Evolutionary conservation across 169 alveolate species (phyloP), one percentile per base, ranked within the genome.

Genomic region (Theileria parva): DNA sequence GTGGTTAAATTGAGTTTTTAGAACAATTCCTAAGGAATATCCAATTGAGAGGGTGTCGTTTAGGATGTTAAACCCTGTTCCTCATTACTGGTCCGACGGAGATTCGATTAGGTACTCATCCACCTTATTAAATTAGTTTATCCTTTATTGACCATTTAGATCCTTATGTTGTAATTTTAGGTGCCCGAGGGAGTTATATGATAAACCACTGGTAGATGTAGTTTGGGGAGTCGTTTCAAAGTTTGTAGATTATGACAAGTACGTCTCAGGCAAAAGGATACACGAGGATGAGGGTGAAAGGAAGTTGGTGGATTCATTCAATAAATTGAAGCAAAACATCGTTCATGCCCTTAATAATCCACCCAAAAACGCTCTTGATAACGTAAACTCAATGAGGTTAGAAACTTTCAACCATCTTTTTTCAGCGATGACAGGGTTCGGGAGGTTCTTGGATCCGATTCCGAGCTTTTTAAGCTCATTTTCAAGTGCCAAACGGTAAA

Each of bases 1-100:
- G 53, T 44, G 53, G 53, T 44, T 13, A 60, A 44, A 23, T 66
- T 37, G 30, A 37, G 15, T 37, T n/a, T 68, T 37, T 59, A 73
- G 80, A 17, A 73, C 80, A 15, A 73, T 73, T 7, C 89, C 89
- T 1, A 72, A 28, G 51, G 39, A 64, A 57, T 83, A 83, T 68
- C 89, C 89, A 11, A 37, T 34, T 19, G 55, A 76, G 50, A 28
- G 19, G 7, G 80, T 70, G 61, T 59, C 73, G 39, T 23, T 83
- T 48, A 83, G 39, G 32, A 9, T 76, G n/a, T 28, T 76, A 21
- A 83, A 83, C 34, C 89, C 89, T 3, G 69, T 83, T 25, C 81
- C 85, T 17, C 89, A 83, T 65, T 28, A 53, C 50, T 83, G 89
- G 89, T 63, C 86, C 12, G 60, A 76, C 9, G 65, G 72, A 21